phyloP scores from a whole-genome alignment of 371 early-diverging fungal species.

The Sporodiniella umbellata region DNA sequence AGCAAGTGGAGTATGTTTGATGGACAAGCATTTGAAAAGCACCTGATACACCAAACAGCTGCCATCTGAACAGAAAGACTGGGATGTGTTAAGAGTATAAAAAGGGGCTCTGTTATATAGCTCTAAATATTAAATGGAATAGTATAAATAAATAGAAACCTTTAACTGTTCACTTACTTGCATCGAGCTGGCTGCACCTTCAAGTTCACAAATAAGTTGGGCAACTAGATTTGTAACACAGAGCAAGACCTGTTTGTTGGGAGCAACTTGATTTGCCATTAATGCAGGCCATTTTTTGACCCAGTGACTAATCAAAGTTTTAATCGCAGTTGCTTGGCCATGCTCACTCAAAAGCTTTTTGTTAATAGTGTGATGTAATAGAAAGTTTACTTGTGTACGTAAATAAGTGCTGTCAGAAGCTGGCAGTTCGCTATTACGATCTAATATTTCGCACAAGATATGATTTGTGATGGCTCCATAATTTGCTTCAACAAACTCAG shows the following conservation, averaged over 20 bases:
- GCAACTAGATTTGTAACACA: conserved; percentile 74
- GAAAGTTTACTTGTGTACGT: conserved; percentile 64
- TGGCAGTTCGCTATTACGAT: conserved; percentile 28
- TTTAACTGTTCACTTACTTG: conserved; percentile 42
- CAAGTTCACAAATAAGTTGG: conserved; percentile 71
- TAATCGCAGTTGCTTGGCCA: conserved; percentile 76
- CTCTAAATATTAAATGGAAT: conserved; percentile 37
- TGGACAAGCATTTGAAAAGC: conserved; percentile 66
- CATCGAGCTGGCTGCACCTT: conserved; percentile 69
- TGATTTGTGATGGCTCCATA: conserved; percentile 70
- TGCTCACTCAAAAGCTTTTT: conserved; percentile 70
- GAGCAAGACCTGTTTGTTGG: conserved; percentile 58
- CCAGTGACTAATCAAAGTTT: conserved; percentile 63
- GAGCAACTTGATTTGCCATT: conserved; percentile 59
- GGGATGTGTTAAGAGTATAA: conserved; percentile 65
- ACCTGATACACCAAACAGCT: conserved; percentile 73
- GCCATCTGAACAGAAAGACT: conserved; percentile 73
- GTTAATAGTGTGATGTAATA: conserved; percentile 77
- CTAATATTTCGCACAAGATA: conserved; percentile 58
- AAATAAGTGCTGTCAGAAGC: conserved; percentile 61
- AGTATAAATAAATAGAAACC: background rate
- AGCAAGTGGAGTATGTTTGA: conserved; percentile 60
- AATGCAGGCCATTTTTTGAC: conserved; percentile 68
- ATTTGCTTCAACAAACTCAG: conserved; percentile 70
- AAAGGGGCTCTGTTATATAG: conserved; percentile 58